Evolutionary conservation across 805 yeast genomes (phyloP).

Genomic region (Yarrowia alimentaria): DNA sequence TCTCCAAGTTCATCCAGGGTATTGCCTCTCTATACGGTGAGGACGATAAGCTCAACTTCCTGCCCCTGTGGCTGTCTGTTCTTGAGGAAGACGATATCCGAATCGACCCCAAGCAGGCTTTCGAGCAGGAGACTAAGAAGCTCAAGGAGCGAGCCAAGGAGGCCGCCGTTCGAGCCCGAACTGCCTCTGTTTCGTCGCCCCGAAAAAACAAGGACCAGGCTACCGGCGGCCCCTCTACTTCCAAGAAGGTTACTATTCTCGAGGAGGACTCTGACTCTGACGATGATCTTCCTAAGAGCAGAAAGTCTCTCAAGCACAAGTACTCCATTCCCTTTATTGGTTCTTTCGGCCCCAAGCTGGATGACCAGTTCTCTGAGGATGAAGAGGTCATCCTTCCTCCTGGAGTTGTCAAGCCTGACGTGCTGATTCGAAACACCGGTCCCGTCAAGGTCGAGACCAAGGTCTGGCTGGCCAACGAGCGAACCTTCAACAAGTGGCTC

Average conservation of each 20-base stretch:
- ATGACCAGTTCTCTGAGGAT: conserved; percentile 53
- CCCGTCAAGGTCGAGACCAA: conserved; percentile 94
- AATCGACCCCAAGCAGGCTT: conserved; percentile 74
- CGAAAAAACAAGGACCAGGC: conserved; percentile 10
- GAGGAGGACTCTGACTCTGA: conserved; percentile 29
- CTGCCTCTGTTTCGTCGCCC: conserved; percentile 25
- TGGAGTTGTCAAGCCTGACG: conserved; percentile 81
- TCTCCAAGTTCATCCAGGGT: conserved; percentile 92
- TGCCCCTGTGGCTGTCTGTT: conserved; percentile 95
- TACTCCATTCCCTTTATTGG: conserved; percentile 35
- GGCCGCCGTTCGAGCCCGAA: conserved; percentile 18
- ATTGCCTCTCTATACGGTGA: conserved; percentile 83
- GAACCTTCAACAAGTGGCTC: conserved; percentile 95
- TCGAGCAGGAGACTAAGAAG: conserved; percentile 59
- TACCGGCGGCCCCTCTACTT: background rate
- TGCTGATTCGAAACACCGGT: conserved; percentile 80
- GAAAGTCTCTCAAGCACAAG: conserved; percentile 23
- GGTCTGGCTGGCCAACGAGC: conserved; percentile 97
- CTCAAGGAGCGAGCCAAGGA: conserved; percentile 31
- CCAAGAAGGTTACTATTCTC: conserved; percentile 38
- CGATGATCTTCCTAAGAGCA: conserved; percentile 14
- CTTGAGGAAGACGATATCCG: conserved; percentile 69
- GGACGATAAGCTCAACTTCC: conserved; percentile 81
- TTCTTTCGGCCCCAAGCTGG: conserved; percentile 40
- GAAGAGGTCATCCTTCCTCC: conserved; percentile 84